phyloP scores from a whole-genome alignment of 2,329 filamentous ascomycete species.

The Claviceps digitariae region DNA sequence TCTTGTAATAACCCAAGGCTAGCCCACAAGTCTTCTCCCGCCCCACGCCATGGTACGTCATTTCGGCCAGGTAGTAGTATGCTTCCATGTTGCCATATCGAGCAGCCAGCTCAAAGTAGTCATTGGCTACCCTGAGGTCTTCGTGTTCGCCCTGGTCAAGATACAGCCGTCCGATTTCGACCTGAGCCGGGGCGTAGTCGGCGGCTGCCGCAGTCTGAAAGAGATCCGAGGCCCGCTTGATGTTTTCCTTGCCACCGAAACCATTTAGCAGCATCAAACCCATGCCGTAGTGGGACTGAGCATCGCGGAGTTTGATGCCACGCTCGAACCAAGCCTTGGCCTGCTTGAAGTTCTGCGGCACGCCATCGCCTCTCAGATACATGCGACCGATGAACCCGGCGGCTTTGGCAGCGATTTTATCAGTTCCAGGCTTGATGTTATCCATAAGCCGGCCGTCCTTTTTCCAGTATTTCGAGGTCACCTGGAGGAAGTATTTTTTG shows the following conservation, averaged over 20 bases:
- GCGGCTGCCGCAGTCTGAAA: constrained; percentile 72
- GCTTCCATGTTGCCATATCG: constrained; percentile 76
- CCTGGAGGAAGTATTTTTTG: constrained; percentile 66
- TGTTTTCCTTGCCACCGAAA: constrained; percentile 55
- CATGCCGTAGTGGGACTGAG: constrained; percentile 72
- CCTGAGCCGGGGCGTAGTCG: constrained; percentile 67
- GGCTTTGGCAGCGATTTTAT: constrained; percentile 68
- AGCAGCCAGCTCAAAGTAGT: constrained; percentile 79
- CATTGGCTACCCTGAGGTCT: constrained; percentile 63
- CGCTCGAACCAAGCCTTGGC: constrained; percentile 75
- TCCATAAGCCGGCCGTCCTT: constrained; percentile 62
- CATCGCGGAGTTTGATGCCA: constrained; percentile 60
- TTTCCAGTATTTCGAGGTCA: constrained; percentile 71
- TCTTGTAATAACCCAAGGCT: constrained; percentile 72
- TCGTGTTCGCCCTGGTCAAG: constrained; percentile 62
- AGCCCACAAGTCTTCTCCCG: constrained; percentile 65
- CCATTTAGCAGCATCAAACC: constrained; percentile 76
- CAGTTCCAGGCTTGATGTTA: constrained; percentile 55
- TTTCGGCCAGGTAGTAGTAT: constrained; percentile 83
- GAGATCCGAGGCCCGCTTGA: constrained; percentile 57
- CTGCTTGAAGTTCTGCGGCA: constrained; percentile 62
- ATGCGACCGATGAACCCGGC: constrained; percentile 82
- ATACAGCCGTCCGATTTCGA: constrained; percentile 70
- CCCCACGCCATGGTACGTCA: constrained; percentile 68
- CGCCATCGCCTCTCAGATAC: constrained; percentile 77